These are phyloP conservation scores for Spathaspora hagerdaliae DNA, from an alignment of 805 yeast genomes.

Conservation along the genomic window DNA sequence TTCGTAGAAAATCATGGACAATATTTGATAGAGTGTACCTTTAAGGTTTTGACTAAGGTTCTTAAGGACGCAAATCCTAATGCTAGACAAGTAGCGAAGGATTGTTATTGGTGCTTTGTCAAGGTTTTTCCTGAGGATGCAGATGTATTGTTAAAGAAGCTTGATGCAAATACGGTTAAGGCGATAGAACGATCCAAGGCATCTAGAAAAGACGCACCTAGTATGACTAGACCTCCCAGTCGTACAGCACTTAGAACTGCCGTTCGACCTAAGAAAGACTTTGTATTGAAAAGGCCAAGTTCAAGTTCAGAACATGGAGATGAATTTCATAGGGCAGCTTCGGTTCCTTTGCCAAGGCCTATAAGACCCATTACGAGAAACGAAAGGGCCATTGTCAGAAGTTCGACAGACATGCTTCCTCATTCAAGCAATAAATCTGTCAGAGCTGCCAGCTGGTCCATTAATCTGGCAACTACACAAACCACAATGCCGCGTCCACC, in stretches of 20 bases:
- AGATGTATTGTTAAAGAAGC: constrained; percentile 29
- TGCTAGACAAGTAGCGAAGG: constrained; percentile 73
- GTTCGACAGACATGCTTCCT: neutral
- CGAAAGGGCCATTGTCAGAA: neutral
- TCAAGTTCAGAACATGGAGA: neutral
- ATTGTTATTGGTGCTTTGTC: constrained; percentile 67
- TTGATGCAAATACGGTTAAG: constrained; percentile 47
- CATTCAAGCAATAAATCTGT: neutral
- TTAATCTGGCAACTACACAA: neutral
- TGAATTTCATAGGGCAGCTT: neutral
- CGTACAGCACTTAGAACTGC: neutral
- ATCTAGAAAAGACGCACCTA: constrained; percentile 27
- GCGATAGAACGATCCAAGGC: constrained; percentile 56
- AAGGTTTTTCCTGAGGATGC: constrained; percentile 52
- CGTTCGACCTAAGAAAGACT: neutral
- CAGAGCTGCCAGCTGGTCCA: neutral
- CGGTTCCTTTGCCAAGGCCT: neutral
- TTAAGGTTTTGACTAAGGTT: constrained; percentile 53
- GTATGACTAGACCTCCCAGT: neutral
- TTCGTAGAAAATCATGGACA: constrained; percentile 26
- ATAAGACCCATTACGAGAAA: neutral
- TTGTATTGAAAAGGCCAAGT: neutral
- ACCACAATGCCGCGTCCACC: neutral
- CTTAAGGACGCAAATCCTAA: constrained; percentile 75
- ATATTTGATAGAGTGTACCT: constrained; percentile 38